phyloP scores from a whole-genome alignment of 2,329 filamentous ascomycete species.

The Lithohypha guttulata region DNA sequence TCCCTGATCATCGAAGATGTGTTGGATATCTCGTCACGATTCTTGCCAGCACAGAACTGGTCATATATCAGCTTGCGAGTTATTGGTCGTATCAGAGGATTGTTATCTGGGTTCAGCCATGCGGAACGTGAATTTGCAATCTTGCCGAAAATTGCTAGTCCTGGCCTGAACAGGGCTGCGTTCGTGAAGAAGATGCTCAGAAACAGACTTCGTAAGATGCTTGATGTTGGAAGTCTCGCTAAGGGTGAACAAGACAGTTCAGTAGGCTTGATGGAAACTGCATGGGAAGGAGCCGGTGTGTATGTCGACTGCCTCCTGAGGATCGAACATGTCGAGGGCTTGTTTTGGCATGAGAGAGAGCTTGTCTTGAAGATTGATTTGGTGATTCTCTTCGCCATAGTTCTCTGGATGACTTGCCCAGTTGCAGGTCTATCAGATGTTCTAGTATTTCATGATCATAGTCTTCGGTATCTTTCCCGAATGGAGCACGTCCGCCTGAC shows the following conservation, averaged over 20 bases:
- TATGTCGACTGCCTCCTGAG: not conserved
- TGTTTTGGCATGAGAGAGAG: no score
- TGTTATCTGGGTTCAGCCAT: conserved; percentile 39
- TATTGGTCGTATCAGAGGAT: conserved; percentile 35
- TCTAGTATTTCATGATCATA: no score
- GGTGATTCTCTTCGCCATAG: no score
- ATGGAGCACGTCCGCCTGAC: no score
- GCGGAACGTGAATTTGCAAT: conserved; percentile 35
- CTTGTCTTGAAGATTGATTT: no score
- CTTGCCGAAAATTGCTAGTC: conserved; percentile 26
- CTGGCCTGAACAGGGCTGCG: conserved; percentile 24
- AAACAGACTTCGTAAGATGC: conserved; percentile 24
- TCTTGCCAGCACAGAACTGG: conserved; percentile 47
- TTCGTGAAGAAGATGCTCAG: conserved; percentile 26
- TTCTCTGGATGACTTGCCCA: no score
- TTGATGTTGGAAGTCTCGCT: conserved; percentile 18
- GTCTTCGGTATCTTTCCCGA: no score
- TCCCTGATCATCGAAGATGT: conserved; percentile 37
- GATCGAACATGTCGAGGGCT: no score
- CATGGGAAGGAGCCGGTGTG: not conserved
- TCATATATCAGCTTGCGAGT: conserved; percentile 42
- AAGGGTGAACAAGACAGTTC: conserved; percentile 4
- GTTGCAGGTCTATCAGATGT: no score
- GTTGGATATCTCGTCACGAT: conserved; percentile 36
- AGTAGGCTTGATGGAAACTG: not conserved